A percentile compares a stretch with the other conserved stretches of the same genome.
Evolutionary conservation across 192 early-diverging fungal species (phyloP).

Genomic region (Linnemannia exigua): DNA sequence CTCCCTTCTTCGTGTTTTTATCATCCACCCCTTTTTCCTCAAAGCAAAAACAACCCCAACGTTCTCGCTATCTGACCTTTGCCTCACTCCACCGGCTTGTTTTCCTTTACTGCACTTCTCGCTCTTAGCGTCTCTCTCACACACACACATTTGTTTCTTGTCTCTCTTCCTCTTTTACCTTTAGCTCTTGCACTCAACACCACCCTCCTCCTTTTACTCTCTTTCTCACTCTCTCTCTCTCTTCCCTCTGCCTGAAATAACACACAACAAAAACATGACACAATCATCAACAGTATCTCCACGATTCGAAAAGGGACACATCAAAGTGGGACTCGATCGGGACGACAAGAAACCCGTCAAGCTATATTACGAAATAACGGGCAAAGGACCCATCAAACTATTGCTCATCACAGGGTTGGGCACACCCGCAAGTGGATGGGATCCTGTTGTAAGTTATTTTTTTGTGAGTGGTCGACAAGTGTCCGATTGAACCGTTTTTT

Average conservation of each 20-base stretch:
- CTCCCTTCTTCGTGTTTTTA: neutral
- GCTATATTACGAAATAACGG: constrained; percentile 84
- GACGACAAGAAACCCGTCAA: constrained; percentile 51
- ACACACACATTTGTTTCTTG: neutral
- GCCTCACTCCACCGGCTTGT: neutral
- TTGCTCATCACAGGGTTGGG: constrained; percentile 77
- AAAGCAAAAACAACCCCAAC: neutral
- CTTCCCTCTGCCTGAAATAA: neutral
- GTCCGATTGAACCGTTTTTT: neutral
- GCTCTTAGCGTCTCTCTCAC: neutral
- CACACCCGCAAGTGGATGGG: neutral
- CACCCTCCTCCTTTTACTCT: neutral
- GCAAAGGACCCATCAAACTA: constrained; percentile 72
- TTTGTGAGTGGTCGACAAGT: neutral
- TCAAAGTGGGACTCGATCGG: constrained; percentile 38
- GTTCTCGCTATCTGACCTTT: neutral
- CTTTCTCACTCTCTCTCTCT: neutral
- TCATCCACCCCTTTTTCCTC: neutral
- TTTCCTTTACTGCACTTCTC: neutral
- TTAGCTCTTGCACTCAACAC: neutral
- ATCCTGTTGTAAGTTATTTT: constrained; percentile 3
- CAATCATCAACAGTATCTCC: neutral
- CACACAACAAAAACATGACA: neutral
- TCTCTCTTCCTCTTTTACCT: neutral
- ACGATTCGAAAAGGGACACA: constrained; percentile 38